These are phyloP conservation scores for Angophora floribunda DNA, from an alignment of 345 rosid species.

Conservation along the genomic window DNA sequence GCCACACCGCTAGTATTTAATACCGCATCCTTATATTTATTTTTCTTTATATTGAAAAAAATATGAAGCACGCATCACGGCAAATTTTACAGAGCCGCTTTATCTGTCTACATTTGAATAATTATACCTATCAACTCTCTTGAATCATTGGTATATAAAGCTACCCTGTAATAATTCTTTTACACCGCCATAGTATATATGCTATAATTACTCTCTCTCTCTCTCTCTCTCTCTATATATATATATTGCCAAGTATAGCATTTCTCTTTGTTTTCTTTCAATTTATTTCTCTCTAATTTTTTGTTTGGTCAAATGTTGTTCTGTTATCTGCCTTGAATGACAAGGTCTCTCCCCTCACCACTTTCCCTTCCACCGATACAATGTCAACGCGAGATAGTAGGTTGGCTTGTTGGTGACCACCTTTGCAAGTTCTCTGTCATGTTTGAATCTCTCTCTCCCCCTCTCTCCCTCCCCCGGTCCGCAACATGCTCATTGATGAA, in stretches of 20 bases:
- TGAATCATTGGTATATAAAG: neutral
- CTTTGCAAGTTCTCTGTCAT: neutral
- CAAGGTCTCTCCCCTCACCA: neutral
- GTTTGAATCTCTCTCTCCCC: neutral
- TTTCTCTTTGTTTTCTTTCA: neutral
- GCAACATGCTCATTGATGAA: neutral
- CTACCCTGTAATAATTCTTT: neutral
- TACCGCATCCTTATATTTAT: neutral
- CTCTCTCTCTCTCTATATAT: no score
- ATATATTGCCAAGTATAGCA: neutral
- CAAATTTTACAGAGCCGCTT: neutral
- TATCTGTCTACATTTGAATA: neutral
- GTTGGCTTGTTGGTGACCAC: constrained; percentile 37
- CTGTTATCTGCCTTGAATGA: neutral
- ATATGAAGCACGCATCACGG: neutral
- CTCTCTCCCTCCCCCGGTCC: neutral
- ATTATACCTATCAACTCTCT: neutral
- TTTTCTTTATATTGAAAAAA: neutral
- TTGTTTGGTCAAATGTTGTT: neutral
- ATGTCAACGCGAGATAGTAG: neutral
- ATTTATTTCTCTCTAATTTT: neutral
- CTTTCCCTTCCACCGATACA: neutral
- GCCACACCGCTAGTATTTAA: constrained; percentile 32
- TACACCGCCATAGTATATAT: neutral
- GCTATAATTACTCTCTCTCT: no score